A percentile compares a stretch with the other conserved stretches of the same genome.
Conservation (phyloP, 495 filamentous ascomycete genomes). For the Penicillium malachiteum region DNA sequence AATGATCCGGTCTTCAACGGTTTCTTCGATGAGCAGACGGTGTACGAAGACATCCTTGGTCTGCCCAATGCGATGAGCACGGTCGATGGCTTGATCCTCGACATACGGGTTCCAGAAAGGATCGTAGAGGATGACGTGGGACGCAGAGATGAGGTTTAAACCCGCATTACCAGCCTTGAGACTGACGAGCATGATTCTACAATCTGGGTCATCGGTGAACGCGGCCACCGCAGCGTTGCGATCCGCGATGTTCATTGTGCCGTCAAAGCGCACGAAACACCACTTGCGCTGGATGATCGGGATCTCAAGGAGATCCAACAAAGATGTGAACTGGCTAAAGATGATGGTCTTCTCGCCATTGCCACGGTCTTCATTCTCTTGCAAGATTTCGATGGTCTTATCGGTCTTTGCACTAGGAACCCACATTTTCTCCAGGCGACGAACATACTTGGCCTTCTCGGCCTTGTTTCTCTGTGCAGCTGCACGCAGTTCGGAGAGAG, state of each 20-base stretch:
- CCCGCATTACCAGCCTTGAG: slow-evolving; percentile 91
- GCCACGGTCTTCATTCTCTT: slow-evolving; percentile 45
- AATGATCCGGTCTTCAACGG: slow-evolving; percentile 89
- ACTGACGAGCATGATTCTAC: slow-evolving; percentile 81
- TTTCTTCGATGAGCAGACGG: slow-evolving; percentile 71
- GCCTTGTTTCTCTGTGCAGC: slow-evolving; percentile 53
- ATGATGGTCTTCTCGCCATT: slow-evolving; percentile 78
- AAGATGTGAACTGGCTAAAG: slow-evolving; percentile 88
- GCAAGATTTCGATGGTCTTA: slow-evolving; percentile 69
- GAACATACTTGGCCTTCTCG: slow-evolving; percentile 57
- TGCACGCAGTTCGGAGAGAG: slow-evolving; percentile 26
- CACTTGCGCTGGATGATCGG: slow-evolving; percentile 65
- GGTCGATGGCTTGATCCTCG: slow-evolving; percentile 92
- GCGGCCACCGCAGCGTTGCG: slow-evolving; percentile 70
- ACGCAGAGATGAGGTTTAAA: slow-evolving; percentile 83
- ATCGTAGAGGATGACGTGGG: slow-evolving; percentile 86
- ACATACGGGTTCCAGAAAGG: slow-evolving; percentile 98
- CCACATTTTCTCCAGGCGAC: slow-evolving; percentile 63
- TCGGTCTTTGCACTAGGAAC: slow-evolving; percentile 76
- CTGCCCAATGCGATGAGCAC: slow-evolving; percentile 90
- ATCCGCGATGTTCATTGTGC: slow-evolving; percentile 68
- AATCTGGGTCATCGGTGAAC: slow-evolving; percentile 65
- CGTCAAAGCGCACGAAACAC: slow-evolving; percentile 79
- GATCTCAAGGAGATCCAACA: slow-evolving; percentile 92
- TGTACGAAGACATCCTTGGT: slow-evolving; percentile 72